These are phyloP conservation scores for Verticillium tricorpus DNA, from an alignment of 2,329 filamentous ascomycete genomes.

Conservation along the genomic window DNA sequence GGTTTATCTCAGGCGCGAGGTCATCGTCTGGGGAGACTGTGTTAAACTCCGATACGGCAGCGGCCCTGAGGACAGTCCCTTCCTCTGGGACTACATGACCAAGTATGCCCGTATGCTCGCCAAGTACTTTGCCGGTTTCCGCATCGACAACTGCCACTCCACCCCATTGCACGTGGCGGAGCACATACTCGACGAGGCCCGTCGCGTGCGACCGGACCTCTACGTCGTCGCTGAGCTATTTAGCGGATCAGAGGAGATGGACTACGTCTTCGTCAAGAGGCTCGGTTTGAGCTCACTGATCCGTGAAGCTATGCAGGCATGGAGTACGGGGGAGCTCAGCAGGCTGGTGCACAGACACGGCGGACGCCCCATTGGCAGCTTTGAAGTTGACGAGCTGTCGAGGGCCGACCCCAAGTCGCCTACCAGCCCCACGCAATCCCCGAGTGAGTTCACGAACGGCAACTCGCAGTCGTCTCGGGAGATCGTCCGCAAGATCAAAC, in stretches of 20 bases:
- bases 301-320: constrained; percentile 96
- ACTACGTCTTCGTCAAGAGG: constrained; percentile 92
- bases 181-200: constrained; percentile 90
- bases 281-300: constrained; percentile 89
- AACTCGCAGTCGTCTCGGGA: constrained; percentile 45
- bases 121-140: constrained; percentile 90
- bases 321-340: constrained; percentile 91
- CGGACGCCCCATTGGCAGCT: constrained; percentile 91
- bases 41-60: constrained; percentile 91
- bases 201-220: constrained; percentile 78
- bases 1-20: constrained; percentile 92
- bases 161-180: constrained; percentile 93
- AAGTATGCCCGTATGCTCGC: constrained; percentile 88
- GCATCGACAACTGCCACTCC: constrained; percentile 97
- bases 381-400: constrained; percentile 85
- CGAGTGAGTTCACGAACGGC: constrained; percentile 23
- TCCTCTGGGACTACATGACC: constrained; percentile 93
- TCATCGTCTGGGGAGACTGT: constrained; percentile 98
- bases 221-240: constrained; percentile 95
- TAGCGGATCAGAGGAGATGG: constrained; percentile 90
- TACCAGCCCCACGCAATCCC: constrained; percentile 22
- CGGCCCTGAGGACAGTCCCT: constrained; percentile 79
- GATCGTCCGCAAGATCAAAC: constrained; percentile 74
- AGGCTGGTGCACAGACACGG: constrained; percentile 90
- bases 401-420: constrained; percentile 46